Conservation (phyloP, 2,329 filamentous ascomycete species). For the Hypocreales sp. region DNA sequence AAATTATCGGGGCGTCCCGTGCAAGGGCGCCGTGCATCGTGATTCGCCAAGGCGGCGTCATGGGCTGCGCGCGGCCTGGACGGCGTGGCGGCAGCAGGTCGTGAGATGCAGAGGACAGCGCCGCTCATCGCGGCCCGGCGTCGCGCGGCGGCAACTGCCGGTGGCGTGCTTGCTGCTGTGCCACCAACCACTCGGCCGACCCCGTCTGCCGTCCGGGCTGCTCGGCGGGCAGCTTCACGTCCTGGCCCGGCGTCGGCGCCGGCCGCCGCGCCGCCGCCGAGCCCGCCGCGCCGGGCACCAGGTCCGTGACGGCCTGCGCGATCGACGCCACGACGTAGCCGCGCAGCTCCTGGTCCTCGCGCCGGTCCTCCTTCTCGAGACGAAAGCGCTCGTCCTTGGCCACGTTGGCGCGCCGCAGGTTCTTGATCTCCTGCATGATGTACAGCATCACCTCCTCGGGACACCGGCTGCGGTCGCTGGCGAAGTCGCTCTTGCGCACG, state of each 20-base stretch:
- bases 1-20: too few species aligned
- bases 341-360: slow-evolving; percentile 61
- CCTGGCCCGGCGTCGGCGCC: slow-evolving; percentile 23
- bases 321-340: slow-evolving; percentile 60
- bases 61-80: too few species aligned
- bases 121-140: too few species aligned
- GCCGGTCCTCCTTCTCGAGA: slow-evolving; percentile 64
- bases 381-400: slow-evolving; percentile 72
- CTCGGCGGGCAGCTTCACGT: slow-evolving; percentile 46
- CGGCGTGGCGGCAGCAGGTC: too few species aligned
- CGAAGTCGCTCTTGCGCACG: slow-evolving; percentile 56
- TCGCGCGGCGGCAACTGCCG: slow-evolving; percentile 25
- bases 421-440: slow-evolving; percentile 83
- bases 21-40: too few species aligned
- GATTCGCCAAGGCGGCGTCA: too few species aligned
- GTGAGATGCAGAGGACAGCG: too few species aligned
- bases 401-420: slow-evolving; percentile 69
- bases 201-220: slow-evolving; percentile 37
- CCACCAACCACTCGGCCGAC: slow-evolving; percentile 33
- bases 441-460: slow-evolving; percentile 83
- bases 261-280: slow-evolving; percentile 9
- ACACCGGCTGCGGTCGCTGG: slow-evolving; percentile 60
- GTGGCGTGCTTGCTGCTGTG: slow-evolving; percentile 26
- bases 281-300: slow-evolving; percentile 35
- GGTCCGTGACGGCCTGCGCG: slow-evolving; percentile 54